These are phyloP conservation scores for Aureobasidium sp. DNA, from an alignment of 2,329 filamentous ascomycete species.

Conservation along the genomic window DNA sequence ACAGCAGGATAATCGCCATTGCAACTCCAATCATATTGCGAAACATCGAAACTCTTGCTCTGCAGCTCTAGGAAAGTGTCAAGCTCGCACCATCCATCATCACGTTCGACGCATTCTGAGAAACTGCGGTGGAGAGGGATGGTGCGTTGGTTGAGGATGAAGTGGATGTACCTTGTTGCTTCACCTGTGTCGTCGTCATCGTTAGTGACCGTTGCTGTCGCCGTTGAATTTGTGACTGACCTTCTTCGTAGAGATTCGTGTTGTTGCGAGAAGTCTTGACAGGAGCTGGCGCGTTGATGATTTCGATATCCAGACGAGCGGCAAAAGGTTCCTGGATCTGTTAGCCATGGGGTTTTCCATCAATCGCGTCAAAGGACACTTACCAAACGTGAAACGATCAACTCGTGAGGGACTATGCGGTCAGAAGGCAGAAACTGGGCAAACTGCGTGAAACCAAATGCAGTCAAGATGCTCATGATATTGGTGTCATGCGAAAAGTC, in stretches of 20 bases:
- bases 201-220: too few species aligned
- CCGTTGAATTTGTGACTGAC: constrained; percentile 24
- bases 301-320: constrained; percentile 64
- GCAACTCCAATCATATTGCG: constrained; percentile 60
- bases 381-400: constrained; percentile 56
- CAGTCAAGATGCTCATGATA: constrained; percentile 61
- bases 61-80: constrained; percentile 59
- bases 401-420: constrained; percentile 51
- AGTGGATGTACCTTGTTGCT: constrained; percentile 19
- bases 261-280: constrained; percentile 48
- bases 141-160: constrained; percentile 54
- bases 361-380: neutral
- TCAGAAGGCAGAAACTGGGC: constrained; percentile 50
- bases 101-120: constrained; percentile 55
- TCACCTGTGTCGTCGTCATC: constrained; percentile 18
- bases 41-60: constrained; percentile 50
- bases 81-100: constrained; percentile 73
- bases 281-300: constrained; percentile 61
- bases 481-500: constrained; percentile 74
- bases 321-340: constrained; percentile 54
- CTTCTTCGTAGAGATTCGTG: constrained; percentile 43
- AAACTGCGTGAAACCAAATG: constrained; percentile 68
- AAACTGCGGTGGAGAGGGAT: constrained; percentile 62
- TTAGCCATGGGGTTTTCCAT: constrained; percentile 23
- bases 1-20: constrained; percentile 49